These are phyloP conservation scores for Trichoderma endophyticum DNA, from an alignment of 2,329 filamentous ascomycete genomes.

Conservation along the genomic window DNA sequence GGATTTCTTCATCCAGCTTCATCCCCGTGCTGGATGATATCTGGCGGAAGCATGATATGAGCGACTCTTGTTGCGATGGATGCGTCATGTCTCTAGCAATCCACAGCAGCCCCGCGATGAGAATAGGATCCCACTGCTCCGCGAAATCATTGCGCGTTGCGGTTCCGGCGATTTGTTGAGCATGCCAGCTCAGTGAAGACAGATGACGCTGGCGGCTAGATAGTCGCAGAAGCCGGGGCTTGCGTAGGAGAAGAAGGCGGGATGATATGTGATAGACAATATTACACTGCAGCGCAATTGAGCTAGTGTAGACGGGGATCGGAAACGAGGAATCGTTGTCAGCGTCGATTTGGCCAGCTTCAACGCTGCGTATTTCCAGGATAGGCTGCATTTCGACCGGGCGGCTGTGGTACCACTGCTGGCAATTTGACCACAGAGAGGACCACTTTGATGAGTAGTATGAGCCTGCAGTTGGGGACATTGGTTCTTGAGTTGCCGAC, in stretches of 20 bases:
- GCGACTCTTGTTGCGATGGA: constrained; percentile 26
- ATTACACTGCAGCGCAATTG: constrained; percentile 24
- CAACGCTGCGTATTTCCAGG: constrained; percentile 23
- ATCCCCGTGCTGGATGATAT: constrained; percentile 22
- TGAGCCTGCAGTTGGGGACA: not conserved
- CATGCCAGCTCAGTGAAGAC: constrained; percentile 28
- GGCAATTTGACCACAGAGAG: constrained; percentile 21
- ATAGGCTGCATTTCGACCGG: constrained; percentile 21
- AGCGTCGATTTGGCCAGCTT: constrained; percentile 22
- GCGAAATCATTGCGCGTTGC: constrained; percentile 30
- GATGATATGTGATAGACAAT: constrained; percentile 24
- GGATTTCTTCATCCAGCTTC: constrained; percentile 19
- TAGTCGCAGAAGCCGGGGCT: constrained; percentile 23
- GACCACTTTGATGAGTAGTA: constrained; percentile 18
- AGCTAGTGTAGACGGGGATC: constrained; percentile 24
- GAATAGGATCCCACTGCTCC: constrained; percentile 34
- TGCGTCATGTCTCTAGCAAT: constrained; percentile 29
- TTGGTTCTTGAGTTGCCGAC: not conserved
- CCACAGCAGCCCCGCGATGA: constrained; percentile 27
- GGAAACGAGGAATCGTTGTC: constrained; percentile 23
- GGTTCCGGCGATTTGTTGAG: constrained; percentile 30
- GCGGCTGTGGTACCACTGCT: constrained; percentile 22
- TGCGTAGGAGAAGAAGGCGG: constrained; percentile 23
- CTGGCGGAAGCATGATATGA: constrained; percentile 22
- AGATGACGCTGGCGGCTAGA: constrained; percentile 9